A percentile compares a stretch with the other conserved stretches of the same genome.
phyloP scores from a whole-genome alignment of 768 basidiomycete species.

The Tylopilus subfusipes region DNA sequence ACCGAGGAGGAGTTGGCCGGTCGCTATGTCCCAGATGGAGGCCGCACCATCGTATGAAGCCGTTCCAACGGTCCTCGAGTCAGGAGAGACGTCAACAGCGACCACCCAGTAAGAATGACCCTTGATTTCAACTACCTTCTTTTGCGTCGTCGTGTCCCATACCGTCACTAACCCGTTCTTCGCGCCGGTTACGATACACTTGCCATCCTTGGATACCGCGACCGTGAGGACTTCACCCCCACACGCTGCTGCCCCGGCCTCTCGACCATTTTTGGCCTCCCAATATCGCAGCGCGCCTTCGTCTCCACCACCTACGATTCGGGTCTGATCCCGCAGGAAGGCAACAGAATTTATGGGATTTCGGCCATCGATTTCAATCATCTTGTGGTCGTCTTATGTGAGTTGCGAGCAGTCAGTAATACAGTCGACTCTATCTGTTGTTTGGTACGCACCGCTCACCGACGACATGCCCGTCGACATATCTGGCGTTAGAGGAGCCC shows the following conservation, averaged over 20 bases:
- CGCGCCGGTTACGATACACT: slow-evolving; percentile 9
- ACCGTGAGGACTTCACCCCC: slow-evolving; percentile 10
- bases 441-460: neutral
- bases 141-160: slow-evolving; percentile 6
- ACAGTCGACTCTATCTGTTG: neutral
- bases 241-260: neutral
- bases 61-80: slow-evolving; percentile 9
- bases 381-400: neutral
- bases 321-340: slow-evolving; percentile 3
- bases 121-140: slow-evolving; percentile 6
- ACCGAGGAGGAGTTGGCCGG: slow-evolving; percentile 9
- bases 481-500: neutral
- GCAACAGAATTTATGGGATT: slow-evolving; percentile 8
- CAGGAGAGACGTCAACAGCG: slow-evolving; percentile 13
- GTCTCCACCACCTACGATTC: slow-evolving; percentile 8
- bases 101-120: slow-evolving; percentile 12
- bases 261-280: slow-evolving; percentile 1
- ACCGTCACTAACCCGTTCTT: slow-evolving; percentile 11
- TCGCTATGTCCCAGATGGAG: slow-evolving; percentile 12
- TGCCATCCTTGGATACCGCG: slow-evolving; percentile 9
- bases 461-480: neutral
- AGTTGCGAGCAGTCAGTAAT: neutral
- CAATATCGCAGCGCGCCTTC: slow-evolving; percentile 9
- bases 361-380: slow-evolving; percentile 6
- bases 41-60: slow-evolving; percentile 12